These are phyloP conservation scores for Bisporella sp. DNA, from an alignment of 2,329 filamentous ascomycete species.

Conservation along the genomic window DNA sequence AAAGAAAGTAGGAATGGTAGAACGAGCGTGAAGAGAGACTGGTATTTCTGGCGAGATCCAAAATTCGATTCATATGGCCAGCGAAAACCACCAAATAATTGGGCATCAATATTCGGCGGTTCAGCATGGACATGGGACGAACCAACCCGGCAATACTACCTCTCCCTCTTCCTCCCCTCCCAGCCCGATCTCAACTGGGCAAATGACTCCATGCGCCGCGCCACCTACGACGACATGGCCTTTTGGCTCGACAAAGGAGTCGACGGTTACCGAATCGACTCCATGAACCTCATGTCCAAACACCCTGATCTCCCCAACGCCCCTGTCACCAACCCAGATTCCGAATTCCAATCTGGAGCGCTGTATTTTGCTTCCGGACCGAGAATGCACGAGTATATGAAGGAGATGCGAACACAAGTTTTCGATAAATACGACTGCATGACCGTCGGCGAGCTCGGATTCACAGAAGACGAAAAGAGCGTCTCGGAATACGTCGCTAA, in stretches of 20 bases:
- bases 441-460: slow-evolving; percentile 63
- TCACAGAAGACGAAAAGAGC: slow-evolving; percentile 49
- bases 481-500: slow-evolving; percentile 55
- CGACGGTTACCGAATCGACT: slow-evolving; percentile 68
- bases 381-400: slow-evolving; percentile 59
- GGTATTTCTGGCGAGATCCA: slow-evolving; percentile 60
- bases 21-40: slow-evolving; percentile 47
- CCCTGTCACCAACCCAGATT: slow-evolving; percentile 40
- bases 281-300: slow-evolving; percentile 68
- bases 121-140: slow-evolving; percentile 67
- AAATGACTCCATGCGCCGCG: slow-evolving; percentile 56
- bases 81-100: slow-evolving; percentile 69
- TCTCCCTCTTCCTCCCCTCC: slow-evolving; percentile 66
- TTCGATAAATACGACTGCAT: slow-evolving; percentile 56
- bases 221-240: slow-evolving; percentile 66
- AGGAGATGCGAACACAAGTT: slow-evolving; percentile 55
- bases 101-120: slow-evolving; percentile 53
- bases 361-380: slow-evolving; percentile 62
- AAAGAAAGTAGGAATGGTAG: slow-evolving; percentile 44
- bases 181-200: slow-evolving; percentile 89
- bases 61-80: slow-evolving; percentile 48
- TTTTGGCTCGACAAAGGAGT: slow-evolving; percentile 75
- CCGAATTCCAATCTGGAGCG: slow-evolving; percentile 41
- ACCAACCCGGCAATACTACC: slow-evolving; percentile 66
- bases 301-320: slow-evolving; percentile 51